Evolutionary conservation across 2,329 filamentous ascomycete genomes (phyloP).

Genomic region (Paraphoma chrysanthemicola): DNA sequence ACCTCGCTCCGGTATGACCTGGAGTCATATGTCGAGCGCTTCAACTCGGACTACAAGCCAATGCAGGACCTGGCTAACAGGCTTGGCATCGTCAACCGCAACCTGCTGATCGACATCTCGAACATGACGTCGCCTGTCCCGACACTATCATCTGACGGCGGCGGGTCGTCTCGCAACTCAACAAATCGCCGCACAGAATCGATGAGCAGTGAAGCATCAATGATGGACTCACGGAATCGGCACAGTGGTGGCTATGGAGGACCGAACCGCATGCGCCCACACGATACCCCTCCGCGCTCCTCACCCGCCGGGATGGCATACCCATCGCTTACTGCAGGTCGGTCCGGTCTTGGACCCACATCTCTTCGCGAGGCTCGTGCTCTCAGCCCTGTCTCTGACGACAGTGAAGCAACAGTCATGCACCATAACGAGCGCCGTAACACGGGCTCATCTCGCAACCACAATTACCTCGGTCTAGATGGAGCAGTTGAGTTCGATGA

Average conservation of each 20-base stretch:
- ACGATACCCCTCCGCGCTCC: constrained; percentile 38
- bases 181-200: constrained; percentile 54
- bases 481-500: constrained; percentile 36
- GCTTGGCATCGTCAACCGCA: constrained; percentile 80
- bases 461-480: constrained; percentile 34
- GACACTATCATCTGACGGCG: constrained; percentile 50
- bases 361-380: constrained; percentile 31
- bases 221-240: constrained; percentile 53
- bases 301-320: constrained; percentile 33
- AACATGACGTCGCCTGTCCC: constrained; percentile 64
- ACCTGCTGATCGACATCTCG: constrained; percentile 64
- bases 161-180: constrained; percentile 50
- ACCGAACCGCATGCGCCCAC: constrained; percentile 30
- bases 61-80: constrained; percentile 72
- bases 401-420: constrained; percentile 36
- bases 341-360: constrained; percentile 21
- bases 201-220: constrained; percentile 47
- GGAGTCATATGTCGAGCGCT: constrained; percentile 76
- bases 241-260: constrained; percentile 69
- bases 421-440: constrained; percentile 26
- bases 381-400: constrained; percentile 34
- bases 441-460: constrained; percentile 25
- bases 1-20: constrained; percentile 68
- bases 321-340: constrained; percentile 27
- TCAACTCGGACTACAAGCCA: constrained; percentile 79